Evolutionary conservation across 352 stramenopile species (phyloP).

Genomic region (Blastocystis sp.): DNA sequence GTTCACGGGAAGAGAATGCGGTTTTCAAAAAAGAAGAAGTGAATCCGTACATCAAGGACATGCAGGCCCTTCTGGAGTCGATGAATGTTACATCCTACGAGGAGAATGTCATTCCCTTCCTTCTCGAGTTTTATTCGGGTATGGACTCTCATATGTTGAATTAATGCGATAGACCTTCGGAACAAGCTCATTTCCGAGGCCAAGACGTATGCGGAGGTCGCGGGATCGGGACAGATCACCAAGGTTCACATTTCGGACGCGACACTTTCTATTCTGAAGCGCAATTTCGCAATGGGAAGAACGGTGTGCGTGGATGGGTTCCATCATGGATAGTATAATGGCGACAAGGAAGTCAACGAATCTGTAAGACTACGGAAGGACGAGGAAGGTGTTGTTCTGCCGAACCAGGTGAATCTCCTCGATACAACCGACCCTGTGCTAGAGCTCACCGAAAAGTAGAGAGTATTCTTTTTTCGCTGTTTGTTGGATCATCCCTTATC

Average conservation of each 20-base stretch:
- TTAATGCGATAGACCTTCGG: neutral
- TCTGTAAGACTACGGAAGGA: neutral
- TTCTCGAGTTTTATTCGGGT: slow-evolving; percentile 31
- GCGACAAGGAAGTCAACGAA: neutral
- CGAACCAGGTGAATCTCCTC: neutral
- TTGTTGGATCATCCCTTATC: too few relatives aligned
- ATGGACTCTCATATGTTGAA: neutral
- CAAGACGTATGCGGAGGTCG: slow-evolving; percentile 31
- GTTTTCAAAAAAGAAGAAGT: slow-evolving; percentile 24
- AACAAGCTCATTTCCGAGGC: slow-evolving; percentile 8
- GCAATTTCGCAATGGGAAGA: neutral
- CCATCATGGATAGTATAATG: neutral
- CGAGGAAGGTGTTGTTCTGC: slow-evolving; percentile 1
- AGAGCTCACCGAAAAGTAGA: neutral
- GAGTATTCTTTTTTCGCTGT: neutral
- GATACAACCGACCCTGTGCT: neutral
- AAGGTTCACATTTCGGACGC: neutral
- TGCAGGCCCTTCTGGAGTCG: neutral
- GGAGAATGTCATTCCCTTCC: slow-evolving; percentile 47
- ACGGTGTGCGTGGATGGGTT: neutral
- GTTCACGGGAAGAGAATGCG: neutral
- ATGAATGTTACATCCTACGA: slow-evolving; percentile 38
- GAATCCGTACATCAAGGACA: neutral
- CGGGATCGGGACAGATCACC: neutral
- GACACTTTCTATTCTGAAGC: neutral